Evolutionary conservation across 2,329 filamentous ascomycete genomes (phyloP), one percentile per base, ranked within the genome.

Genomic region (Orbilia brochopaga): DNA sequence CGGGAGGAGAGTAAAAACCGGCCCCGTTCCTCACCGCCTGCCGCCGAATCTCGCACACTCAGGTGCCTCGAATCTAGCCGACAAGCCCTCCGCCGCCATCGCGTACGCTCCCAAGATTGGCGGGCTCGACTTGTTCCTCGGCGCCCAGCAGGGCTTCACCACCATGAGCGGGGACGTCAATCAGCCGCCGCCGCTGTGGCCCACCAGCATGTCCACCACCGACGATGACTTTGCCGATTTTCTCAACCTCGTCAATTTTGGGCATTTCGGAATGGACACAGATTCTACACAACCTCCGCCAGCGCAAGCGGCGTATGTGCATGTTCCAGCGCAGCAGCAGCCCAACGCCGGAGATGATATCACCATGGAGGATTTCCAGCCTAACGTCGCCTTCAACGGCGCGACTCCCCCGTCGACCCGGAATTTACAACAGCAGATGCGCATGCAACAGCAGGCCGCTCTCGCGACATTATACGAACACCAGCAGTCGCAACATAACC

Each of bases 181-280:
- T 52, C 61, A 65, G 50, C 46, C 48, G 50, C 23, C 65, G 50
- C 46, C 48, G 50, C 23, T 72, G 19, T 72, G 67, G 67, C 60
- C 67, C 11, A 61, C 65, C 48, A 50, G 60, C 48, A 65, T 72
- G 55, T n/a, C 60, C 24, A 40, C 30, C 56, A 55, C 42, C 15
- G 67, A 72, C 57, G 67, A 72, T 6, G 67, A 72, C 40, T 72
- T 72, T 57, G 60, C 67, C 21, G 60, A 72, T 53, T 72, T 72
- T 48, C 67, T 72, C 60, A 60, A 72, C 44, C 23, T 72, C 6
- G 67, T 72, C 55, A 72, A 72, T 53, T 72, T 72, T 19, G 60
- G 55, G 17, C 67, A 72, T 32, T 72, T 65, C 40, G 67, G 60
- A 17, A 65, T 72, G 56, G 67, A 64, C 13, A 59, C 57, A 48